Conservation (phyloP, 2,329 filamentous ascomycete genomes). For the Aspergillus tanneri region DNA sequence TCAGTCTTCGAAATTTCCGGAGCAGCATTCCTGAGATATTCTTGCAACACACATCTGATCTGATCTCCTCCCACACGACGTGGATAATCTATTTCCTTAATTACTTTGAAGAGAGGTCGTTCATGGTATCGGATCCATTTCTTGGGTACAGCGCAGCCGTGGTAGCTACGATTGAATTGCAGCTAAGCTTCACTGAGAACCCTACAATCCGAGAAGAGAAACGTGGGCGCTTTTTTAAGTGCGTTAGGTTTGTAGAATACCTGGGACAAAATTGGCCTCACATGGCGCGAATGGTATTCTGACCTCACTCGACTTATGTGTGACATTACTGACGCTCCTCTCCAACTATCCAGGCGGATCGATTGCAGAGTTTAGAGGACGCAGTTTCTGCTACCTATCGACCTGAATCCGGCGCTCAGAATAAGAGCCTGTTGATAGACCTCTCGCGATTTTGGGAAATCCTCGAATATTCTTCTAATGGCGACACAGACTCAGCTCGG, state of each 20-base stretch:
- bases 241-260: constrained; percentile 46
- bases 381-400: constrained; percentile 48
- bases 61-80: constrained; percentile 52
- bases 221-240: constrained; percentile 46
- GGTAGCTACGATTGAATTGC: constrained; percentile 55
- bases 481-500: constrained; percentile 37
- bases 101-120: constrained; percentile 46
- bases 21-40: constrained; percentile 56
- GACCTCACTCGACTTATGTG: neutral
- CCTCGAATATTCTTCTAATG: constrained; percentile 48
- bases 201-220: constrained; percentile 42
- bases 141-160: constrained; percentile 53
- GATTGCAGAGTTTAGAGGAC: constrained; percentile 44
- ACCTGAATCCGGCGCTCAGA: constrained; percentile 34
- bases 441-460: constrained; percentile 52
- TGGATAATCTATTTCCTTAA: constrained; percentile 57
- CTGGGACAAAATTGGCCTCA: constrained; percentile 48
- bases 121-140: constrained; percentile 50
- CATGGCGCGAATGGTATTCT: constrained; percentile 43
- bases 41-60: constrained; percentile 54
- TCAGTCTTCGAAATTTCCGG: constrained; percentile 54
- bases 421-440: constrained; percentile 45
- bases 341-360: constrained; percentile 37
- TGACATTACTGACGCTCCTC: too few relatives aligned
- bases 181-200: constrained; percentile 53